phyloP scores from a whole-genome alignment of 345 rosid genomes.

The Crucihimalaya himalaica region DNA sequence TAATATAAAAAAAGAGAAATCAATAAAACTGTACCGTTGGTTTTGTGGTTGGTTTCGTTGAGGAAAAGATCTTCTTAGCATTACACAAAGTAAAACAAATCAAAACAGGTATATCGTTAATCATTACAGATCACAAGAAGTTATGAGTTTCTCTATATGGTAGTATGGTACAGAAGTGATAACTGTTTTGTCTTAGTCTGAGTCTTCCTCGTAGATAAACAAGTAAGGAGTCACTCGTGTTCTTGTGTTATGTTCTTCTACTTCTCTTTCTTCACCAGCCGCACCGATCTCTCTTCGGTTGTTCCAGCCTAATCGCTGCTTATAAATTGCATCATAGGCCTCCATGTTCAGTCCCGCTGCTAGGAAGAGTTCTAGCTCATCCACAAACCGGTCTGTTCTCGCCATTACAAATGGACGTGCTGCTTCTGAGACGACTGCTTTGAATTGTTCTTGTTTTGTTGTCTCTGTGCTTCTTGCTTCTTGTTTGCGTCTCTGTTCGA shows the following conservation, averaged over 20 bases:
- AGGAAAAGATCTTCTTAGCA: background rate
- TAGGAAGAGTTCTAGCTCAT: slow-evolving; percentile 70
- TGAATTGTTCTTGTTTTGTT: slow-evolving; percentile 53
- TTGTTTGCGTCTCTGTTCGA: slow-evolving; percentile 29
- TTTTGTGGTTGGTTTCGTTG: background rate
- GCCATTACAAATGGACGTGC: slow-evolving; percentile 66
- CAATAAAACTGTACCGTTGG: slow-evolving; percentile 21
- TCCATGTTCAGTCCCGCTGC: slow-evolving; percentile 69
- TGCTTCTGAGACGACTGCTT: slow-evolving; percentile 51
- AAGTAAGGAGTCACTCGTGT: slow-evolving; percentile 44
- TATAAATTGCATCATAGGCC: slow-evolving; percentile 72
- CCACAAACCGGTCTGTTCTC: slow-evolving; percentile 62
- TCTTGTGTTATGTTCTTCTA: slow-evolving; percentile 24
- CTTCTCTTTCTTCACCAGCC: slow-evolving; percentile 22
- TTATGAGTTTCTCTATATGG: background rate
- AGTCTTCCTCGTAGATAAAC: slow-evolving; percentile 59
- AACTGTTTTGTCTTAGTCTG: slow-evolving; percentile 36
- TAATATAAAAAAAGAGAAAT: slow-evolving; percentile 8
- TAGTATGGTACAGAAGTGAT: slow-evolving; percentile 2
- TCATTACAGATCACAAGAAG: background rate
- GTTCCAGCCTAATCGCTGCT: slow-evolving; percentile 50
- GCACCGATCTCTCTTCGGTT: slow-evolving; percentile 28
- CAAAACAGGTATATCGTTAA: background rate
- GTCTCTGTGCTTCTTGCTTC: slow-evolving; percentile 43
- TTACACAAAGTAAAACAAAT: background rate